Evolutionary conservation across 441 rosid genomes (phyloP).

Genomic region (Populus hybrid): DNA sequence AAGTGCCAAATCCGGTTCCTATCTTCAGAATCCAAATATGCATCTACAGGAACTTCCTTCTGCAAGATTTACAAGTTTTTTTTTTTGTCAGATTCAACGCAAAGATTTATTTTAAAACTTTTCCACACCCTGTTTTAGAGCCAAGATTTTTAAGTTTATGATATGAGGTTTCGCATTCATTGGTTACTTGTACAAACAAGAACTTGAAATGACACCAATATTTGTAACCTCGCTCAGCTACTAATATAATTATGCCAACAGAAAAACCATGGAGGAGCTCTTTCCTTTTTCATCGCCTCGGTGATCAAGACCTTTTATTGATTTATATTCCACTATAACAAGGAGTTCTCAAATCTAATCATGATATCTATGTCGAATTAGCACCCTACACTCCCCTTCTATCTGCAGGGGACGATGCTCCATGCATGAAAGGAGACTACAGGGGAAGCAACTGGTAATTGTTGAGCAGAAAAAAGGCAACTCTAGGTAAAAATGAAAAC

Average conservation of each 20-base stretch:
- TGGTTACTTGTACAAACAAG: neutral
- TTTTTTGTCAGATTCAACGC: neutral
- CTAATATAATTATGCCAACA: too few relatives aligned
- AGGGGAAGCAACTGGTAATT: neutral
- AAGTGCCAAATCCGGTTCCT: conserved; percentile 68
- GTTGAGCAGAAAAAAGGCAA: neutral
- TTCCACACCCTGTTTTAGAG: neutral
- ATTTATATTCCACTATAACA: neutral
- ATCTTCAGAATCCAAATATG: conserved; percentile 52
- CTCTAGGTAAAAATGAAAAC: neutral
- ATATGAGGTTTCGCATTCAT: neutral
- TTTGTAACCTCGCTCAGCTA: neutral
- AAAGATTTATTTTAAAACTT: neutral
- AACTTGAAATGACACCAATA: neutral
- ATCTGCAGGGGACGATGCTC: neutral
- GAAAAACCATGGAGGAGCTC: neutral
- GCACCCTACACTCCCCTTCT: neutral
- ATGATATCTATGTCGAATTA: neutral
- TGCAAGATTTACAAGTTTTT: conserved; percentile 23
- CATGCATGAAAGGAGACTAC: neutral
- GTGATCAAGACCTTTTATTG: neutral
- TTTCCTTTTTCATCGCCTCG: neutral
- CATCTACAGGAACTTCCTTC: conserved; percentile 57
- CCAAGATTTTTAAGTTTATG: neutral
- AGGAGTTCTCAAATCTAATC: neutral